Evolutionary conservation across 495 filamentous ascomycete species (phyloP).

Genomic region (Xylaria castorea): DNA sequence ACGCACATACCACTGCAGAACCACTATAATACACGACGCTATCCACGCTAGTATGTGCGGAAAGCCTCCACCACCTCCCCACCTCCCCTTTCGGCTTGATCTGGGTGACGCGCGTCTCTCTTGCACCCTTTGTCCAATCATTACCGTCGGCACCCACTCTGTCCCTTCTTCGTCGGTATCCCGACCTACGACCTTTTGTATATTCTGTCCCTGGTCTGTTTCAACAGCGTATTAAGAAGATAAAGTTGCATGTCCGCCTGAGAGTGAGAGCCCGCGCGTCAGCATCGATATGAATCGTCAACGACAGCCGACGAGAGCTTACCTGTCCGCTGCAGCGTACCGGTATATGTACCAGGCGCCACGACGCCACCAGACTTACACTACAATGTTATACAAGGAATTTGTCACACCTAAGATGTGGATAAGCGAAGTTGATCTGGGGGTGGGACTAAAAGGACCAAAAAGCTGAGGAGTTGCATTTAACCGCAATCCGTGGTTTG

Average conservation of each 20-base stretch:
- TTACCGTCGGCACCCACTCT: neutral
- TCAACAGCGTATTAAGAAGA: neutral
- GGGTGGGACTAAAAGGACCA: neutral
- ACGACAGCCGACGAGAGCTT: neutral
- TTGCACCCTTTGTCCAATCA: conserved; percentile 18
- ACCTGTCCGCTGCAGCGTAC: neutral
- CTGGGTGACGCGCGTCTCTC: conserved; percentile 28
- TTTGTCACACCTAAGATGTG: conserved; percentile 6
- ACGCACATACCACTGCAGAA: neutral
- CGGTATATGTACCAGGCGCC: neutral
- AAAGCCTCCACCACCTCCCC: conserved; percentile 16
- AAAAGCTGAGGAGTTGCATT: neutral
- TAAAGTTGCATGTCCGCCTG: neutral
- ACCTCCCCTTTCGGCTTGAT: conserved; percentile 20
- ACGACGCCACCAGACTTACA: conserved; percentile 5
- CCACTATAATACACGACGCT: neutral
- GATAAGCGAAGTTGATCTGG: neutral
- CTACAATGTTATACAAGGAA: neutral
- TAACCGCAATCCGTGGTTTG: too few relatives aligned
- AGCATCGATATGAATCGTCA: neutral
- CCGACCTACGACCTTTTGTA: neutral
- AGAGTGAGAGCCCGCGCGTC: neutral
- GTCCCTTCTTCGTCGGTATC: conserved; percentile 13
- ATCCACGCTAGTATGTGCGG: neutral
- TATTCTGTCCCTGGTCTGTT: neutral